These are phyloP conservation scores for Botryotinia calthae DNA, from an alignment of 2,329 filamentous ascomycete genomes.

Conservation along the genomic window DNA sequence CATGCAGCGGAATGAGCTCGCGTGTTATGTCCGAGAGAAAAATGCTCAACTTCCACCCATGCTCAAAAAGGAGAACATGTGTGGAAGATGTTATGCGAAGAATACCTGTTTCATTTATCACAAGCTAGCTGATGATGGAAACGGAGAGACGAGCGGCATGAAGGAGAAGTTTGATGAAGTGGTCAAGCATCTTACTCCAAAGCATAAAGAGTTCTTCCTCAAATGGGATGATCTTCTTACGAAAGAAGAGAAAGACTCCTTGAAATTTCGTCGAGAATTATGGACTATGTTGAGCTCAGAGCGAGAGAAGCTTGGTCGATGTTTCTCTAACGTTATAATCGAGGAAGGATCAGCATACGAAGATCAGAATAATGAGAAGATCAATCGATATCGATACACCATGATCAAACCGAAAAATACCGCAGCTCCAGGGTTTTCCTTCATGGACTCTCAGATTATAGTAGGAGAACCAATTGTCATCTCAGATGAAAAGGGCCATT, in stretches of 20 bases:
- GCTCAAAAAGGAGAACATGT: conserved; percentile 77
- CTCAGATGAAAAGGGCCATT: conserved; percentile 92
- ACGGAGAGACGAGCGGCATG: conserved; percentile 77
- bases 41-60: conserved; percentile 79
- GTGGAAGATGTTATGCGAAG: conserved; percentile 86
- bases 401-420: conserved; percentile 65
- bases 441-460: conserved; percentile 83
- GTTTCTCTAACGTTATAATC: conserved; percentile 84
- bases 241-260: conserved; percentile 87
- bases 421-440: conserved; percentile 65
- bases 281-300: conserved; percentile 95
- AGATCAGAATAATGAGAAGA: conserved; percentile 69
- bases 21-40: conserved; percentile 78
- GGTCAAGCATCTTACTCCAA: conserved; percentile 71
- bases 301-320: conserved; percentile 82
- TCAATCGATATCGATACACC: conserved; percentile 86
- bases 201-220: conserved; percentile 79
- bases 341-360: conserved; percentile 72
- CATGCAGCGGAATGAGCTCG: conserved; percentile 88
- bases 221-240: conserved; percentile 94
- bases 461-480: conserved; percentile 93
- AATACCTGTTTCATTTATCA: conserved; percentile 91
- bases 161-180: conserved; percentile 78
- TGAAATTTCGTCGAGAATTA: conserved; percentile 82
- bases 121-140: conserved; percentile 80